Conservation (phyloP, 2,329 filamentous ascomycete genomes). For the Neopestalotiopsis rosae region DNA sequence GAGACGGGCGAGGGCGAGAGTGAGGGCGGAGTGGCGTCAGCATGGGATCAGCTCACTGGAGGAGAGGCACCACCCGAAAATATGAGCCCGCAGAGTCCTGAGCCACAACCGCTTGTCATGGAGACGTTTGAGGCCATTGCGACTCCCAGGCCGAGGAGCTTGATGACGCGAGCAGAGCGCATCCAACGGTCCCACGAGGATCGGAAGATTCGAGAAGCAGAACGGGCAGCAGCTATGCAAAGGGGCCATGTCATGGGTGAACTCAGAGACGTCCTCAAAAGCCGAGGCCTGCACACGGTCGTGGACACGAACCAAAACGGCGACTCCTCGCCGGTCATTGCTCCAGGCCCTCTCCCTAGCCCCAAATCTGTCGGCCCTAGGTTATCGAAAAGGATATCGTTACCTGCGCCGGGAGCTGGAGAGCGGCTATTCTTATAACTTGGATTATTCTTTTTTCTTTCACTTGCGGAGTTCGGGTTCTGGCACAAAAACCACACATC, state of each 20-base stretch:
- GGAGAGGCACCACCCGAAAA: constrained; percentile 59
- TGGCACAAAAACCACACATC: not conserved
- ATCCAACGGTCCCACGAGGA: constrained; percentile 90
- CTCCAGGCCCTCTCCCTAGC: not conserved
- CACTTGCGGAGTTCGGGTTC: not conserved
- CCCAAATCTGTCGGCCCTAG: not conserved
- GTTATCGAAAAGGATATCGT: not conserved
- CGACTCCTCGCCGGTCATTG: not conserved
- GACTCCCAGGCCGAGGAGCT: constrained; percentile 70
- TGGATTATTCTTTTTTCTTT: not conserved
- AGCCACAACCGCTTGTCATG: constrained; percentile 76
- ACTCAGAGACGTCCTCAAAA: constrained; percentile 84
- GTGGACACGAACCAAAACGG: constrained; percentile 2
- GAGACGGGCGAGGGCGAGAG: constrained; percentile 7
- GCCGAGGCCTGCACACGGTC: constrained; percentile 13
- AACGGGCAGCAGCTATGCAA: constrained; percentile 77
- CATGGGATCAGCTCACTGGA: constrained; percentile 79
- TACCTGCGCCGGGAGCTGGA: not conserved
- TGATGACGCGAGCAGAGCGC: constrained; percentile 83
- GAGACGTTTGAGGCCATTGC: constrained; percentile 96
- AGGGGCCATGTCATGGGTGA: constrained; percentile 91
- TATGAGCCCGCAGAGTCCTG: constrained; percentile 58
- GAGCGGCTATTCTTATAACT: not conserved
- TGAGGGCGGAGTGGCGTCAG: constrained; percentile 65
- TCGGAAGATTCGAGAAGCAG: constrained; percentile 72